A percentile compares a stretch with the other conserved stretches of the same genome.
Conservation (phyloP, 441 rosid species). For the Dalechampia spathulata region DNA sequence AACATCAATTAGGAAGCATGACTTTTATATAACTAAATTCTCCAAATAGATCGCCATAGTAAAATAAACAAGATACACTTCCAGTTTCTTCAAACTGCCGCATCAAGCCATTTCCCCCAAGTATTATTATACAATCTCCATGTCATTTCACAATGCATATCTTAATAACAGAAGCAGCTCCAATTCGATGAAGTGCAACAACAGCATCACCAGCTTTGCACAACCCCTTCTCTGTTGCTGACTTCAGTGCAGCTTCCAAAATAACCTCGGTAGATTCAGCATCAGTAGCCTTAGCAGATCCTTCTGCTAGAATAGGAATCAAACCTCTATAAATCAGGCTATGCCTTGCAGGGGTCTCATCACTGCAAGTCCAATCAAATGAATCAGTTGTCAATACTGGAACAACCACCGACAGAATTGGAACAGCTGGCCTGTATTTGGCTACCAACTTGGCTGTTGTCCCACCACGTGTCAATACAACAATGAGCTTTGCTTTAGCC, state of each 20-base stretch:
- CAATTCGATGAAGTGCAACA: conserved; percentile 82
- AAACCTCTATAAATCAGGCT: conserved; percentile 77
- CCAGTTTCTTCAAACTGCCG: conserved; percentile 6
- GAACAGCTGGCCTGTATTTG: conserved; percentile 93
- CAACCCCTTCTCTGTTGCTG: conserved; percentile 51
- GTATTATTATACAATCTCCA: background rate
- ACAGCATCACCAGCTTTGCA: conserved; percentile 71
- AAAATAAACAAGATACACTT: background rate
- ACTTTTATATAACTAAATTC: background rate
- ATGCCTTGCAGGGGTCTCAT: conserved; percentile 86
- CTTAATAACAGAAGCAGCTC: conserved; percentile 87
- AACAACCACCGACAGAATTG: conserved; percentile 84
- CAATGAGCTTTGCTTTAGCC: conserved; percentile 78
- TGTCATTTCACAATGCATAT: conserved; percentile 75
- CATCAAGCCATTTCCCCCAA: background rate
- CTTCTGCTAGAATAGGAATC: conserved; percentile 75
- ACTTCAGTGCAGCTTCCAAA: conserved; percentile 62
- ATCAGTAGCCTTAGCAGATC: conserved; percentile 91
- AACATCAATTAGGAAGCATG: background rate
- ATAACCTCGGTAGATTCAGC: conserved; percentile 82
- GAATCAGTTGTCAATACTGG: conserved; percentile 81
- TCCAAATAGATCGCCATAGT: background rate
- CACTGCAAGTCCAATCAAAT: conserved; percentile 83
- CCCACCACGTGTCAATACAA: conserved; percentile 87
- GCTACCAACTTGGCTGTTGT: conserved; percentile 85